Conservation (phyloP, 2,329 filamentous ascomycete genomes). For the Colletotrichum sp. region DNA sequence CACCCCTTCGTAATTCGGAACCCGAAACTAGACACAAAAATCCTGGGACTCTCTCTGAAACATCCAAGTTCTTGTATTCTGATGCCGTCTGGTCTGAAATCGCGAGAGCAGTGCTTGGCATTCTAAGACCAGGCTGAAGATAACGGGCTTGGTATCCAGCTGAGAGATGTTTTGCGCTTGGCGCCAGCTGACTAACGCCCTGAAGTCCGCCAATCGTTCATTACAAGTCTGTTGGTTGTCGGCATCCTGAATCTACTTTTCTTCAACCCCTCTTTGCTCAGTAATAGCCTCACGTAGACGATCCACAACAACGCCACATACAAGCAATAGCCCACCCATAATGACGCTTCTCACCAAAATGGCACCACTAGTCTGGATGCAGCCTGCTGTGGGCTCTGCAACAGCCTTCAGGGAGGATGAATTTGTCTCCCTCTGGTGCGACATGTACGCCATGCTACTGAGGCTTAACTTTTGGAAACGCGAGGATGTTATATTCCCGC, state of each 20-base stretch:
- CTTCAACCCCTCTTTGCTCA: neutral
- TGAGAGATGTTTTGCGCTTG: neutral
- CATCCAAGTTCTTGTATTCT: neutral
- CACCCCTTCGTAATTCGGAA: neutral
- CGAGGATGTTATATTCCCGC: slow-evolving; percentile 1
- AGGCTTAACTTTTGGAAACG: neutral
- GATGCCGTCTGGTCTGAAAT: neutral
- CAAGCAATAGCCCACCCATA: neutral
- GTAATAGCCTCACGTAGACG: neutral
- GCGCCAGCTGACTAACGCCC: neutral
- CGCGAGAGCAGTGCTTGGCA: neutral
- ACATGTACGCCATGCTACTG: neutral
- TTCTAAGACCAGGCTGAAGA: neutral
- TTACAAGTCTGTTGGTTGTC: neutral
- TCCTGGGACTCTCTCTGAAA: neutral
- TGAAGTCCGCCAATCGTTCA: neutral
- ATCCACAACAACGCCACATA: neutral
- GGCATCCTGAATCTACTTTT: neutral
- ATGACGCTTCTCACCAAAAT: neutral
- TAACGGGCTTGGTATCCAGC: neutral
- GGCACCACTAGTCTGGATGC: neutral
- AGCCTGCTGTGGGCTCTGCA: neutral
- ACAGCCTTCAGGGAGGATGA: neutral
- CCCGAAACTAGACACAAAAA: neutral
- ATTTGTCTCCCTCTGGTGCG: slow-evolving; percentile 5